phyloP scores from a whole-genome alignment of 352 stramenopile genomes.

The Phytophthora chlamydospora region DNA sequence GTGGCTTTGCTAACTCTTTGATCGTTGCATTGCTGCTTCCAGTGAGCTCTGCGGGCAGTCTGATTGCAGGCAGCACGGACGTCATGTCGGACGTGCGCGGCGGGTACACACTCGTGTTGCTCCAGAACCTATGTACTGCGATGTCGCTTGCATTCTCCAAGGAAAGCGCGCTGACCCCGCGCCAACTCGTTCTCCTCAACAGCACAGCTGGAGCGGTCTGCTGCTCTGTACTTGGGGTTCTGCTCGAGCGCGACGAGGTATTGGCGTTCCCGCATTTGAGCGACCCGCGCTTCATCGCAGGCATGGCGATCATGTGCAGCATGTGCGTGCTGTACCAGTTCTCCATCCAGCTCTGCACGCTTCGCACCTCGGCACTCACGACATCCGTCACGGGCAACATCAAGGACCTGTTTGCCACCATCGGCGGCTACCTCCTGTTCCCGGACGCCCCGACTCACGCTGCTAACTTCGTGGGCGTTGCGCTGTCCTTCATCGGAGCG shows the following conservation, averaged over 20 bases:
- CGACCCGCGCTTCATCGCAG: slow-evolving; percentile 39
- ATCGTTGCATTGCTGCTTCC: slow-evolving; percentile 2
- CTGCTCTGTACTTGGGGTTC: slow-evolving; percentile 45
- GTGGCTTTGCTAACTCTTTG: slow-evolving; percentile 7
- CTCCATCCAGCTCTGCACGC: slow-evolving; percentile 70
- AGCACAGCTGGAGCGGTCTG: slow-evolving; percentile 52
- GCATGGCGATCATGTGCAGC: slow-evolving; percentile 61
- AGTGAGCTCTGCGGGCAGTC: slow-evolving; percentile 67
- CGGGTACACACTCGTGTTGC: slow-evolving; percentile 62
- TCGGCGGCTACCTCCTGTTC: slow-evolving; percentile 68
- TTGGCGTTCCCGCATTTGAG: slow-evolving; percentile 31
- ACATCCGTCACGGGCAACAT: slow-evolving; percentile 81
- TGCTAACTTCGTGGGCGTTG: slow-evolving; percentile 59
- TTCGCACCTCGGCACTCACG: slow-evolving; percentile 70
- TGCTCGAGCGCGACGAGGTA: slow-evolving; percentile 52
- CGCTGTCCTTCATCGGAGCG: slow-evolving; percentile 68
- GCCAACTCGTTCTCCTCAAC: slow-evolving; percentile 65
- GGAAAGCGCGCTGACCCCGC: slow-evolving; percentile 56
- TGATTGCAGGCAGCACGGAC: slow-evolving; percentile 66
- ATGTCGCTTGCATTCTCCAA: slow-evolving; percentile 70
- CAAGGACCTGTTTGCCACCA: slow-evolving; percentile 71
- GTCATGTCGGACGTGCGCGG: slow-evolving; percentile 45
- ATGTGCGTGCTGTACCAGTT: slow-evolving; percentile 81
- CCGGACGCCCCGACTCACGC: slow-evolving; percentile 48
- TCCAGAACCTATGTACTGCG: slow-evolving; percentile 76